Conservation (phyloP, 2,329 filamentous ascomycete genomes). For the Ceratocystis lukuohia region DNA sequence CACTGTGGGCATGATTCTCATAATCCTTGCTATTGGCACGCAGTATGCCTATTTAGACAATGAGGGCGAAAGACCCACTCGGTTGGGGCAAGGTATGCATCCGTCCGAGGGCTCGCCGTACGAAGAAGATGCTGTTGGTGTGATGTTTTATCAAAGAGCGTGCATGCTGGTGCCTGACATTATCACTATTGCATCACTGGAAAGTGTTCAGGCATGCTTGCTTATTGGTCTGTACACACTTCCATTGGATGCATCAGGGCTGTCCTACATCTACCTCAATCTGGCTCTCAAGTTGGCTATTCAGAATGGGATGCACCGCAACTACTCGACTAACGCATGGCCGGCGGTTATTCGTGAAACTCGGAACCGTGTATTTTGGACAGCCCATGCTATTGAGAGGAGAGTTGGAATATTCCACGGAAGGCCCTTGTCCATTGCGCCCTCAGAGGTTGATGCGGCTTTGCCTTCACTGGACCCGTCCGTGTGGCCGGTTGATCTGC, state of each 20-base stretch:
- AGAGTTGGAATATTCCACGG: conserved; percentile 44
- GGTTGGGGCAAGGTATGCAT: conserved; percentile 21
- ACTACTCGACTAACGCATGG: conserved; percentile 34
- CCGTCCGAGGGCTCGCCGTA: conserved; percentile 23
- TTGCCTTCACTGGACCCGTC: conserved; percentile 35
- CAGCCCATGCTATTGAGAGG: conserved; percentile 42
- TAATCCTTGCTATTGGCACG: conserved; percentile 37
- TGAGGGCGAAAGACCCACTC: conserved; percentile 17
- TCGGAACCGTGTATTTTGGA: conserved; percentile 45
- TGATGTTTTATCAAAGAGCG: conserved; percentile 44
- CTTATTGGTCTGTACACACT: conserved; percentile 43
- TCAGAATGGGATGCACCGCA: conserved; percentile 47
- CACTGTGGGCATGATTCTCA: conserved; percentile 34
- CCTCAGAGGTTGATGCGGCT: conserved; percentile 40
- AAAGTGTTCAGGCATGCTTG: conserved; percentile 45
- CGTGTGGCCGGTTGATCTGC: conserved; percentile 30
- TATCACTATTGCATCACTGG: conserved; percentile 41
- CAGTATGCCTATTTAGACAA: conserved; percentile 37
- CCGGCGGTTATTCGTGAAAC: conserved; percentile 37
- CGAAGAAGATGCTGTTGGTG: conserved; percentile 40
- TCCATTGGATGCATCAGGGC: conserved; percentile 41
- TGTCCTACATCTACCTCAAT: conserved; percentile 44
- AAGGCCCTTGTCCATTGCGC: conserved; percentile 39
- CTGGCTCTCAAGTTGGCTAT: conserved; percentile 44
- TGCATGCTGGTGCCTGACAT: conserved; percentile 42